Conservation (phyloP, 148 eudicot species). For the Vaccinium macrocarpon region DNA sequence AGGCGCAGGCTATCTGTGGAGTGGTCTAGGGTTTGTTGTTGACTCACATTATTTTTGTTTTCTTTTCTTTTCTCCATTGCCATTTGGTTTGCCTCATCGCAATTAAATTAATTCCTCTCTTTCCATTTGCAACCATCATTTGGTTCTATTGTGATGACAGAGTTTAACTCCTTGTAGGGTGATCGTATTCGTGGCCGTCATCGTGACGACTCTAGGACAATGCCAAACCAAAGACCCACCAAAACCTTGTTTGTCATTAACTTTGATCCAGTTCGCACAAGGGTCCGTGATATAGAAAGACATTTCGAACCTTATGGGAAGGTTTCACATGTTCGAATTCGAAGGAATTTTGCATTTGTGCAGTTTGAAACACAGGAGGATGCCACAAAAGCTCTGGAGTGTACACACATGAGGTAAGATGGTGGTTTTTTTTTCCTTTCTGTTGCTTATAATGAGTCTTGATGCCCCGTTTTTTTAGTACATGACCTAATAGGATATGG, state of each 20-base stretch:
- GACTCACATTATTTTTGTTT: not conserved
- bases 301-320: constrained; percentile 84
- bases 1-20: constrained; percentile 82
- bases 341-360: constrained; percentile 82
- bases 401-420: constrained; percentile 82
- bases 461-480: not conserved
- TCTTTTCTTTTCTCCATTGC: not conserved
- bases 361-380: constrained; percentile 81
- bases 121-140: not conserved
- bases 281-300: constrained; percentile 61
- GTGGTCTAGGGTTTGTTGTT: constrained; percentile 76
- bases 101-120: not conserved
- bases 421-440: not conserved
- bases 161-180: constrained; percentile 45
- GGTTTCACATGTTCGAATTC: constrained; percentile 60
- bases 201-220: constrained; percentile 52
- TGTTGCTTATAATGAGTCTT: not conserved
- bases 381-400: constrained; percentile 83
- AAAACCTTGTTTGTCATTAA: constrained; percentile 86
- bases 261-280: constrained; percentile 68
- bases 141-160: not conserved
- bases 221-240: constrained; percentile 65
- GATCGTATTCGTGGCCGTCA: constrained; percentile 61
- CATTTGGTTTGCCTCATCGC: not conserved
- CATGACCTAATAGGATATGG: not conserved